Evolutionary conservation across 208 protist species (phyloP).

Genomic region (Strigomonas galati): DNA sequence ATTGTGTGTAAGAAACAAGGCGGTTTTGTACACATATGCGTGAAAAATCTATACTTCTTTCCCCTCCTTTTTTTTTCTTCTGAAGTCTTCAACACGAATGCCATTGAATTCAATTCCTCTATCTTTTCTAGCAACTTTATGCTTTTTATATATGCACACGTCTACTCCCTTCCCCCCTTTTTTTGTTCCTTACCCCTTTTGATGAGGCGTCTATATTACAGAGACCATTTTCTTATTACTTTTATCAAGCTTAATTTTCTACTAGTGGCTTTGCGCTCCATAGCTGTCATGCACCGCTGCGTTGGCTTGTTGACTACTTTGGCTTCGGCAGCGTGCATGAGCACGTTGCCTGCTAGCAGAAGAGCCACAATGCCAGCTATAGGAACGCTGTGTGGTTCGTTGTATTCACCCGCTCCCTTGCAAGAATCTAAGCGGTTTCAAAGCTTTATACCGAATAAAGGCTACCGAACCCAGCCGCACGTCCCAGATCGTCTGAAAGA

Average conservation of each 20-base stretch:
- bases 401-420: too few species aligned
- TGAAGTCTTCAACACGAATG: too few species aligned
- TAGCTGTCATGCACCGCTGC: too few species aligned
- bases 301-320: background rate
- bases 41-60: too few species aligned
- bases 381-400: background rate
- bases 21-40: too few species aligned
- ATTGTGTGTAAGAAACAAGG: too few species aligned
- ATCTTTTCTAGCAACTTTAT: too few species aligned
- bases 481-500: constrained; percentile 85
- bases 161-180: background rate
- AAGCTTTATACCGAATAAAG: constrained; percentile 65
- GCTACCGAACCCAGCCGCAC: constrained; percentile 60
- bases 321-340: background rate
- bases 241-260: background rate
- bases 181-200: background rate
- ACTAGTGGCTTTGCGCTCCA: too few species aligned
- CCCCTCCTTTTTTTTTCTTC: too few species aligned
- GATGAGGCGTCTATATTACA: background rate
- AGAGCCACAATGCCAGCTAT: background rate
- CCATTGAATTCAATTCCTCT: too few species aligned
- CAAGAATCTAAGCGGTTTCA: constrained; percentile 9
- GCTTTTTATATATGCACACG: too few species aligned
- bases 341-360: too few species aligned
- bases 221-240: background rate